Evolutionary conservation across 805 yeast genomes (phyloP).

Genomic region (Kazachstania martiniae): DNA sequence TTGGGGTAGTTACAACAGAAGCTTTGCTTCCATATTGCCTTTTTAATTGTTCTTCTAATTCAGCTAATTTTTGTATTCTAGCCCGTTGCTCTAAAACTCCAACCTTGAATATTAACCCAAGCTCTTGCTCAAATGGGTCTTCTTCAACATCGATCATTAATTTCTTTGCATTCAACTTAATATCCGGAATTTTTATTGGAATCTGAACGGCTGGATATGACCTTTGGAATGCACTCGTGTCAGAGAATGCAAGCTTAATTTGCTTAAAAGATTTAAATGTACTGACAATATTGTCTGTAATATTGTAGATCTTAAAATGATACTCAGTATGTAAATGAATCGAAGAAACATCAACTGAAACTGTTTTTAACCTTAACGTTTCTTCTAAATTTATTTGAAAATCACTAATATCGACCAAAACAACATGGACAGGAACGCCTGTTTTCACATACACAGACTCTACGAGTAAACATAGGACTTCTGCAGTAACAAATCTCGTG

Average conservation of each 20-base stretch:
- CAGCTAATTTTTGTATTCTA: constrained; percentile 32
- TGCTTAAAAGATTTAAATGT: constrained; percentile 39
- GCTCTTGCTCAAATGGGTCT: constrained; percentile 54
- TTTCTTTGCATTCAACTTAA: constrained; percentile 32
- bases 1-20: background rate
- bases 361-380: constrained; percentile 1
- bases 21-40: too few species aligned
- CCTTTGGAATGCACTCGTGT: constrained; percentile 20
- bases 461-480: constrained; percentile 11
- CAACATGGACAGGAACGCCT: constrained; percentile 12
- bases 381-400: constrained; percentile 5
- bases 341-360: constrained; percentile 9
- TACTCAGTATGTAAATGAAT: constrained; percentile 26
- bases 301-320: constrained; percentile 34
- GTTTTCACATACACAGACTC: constrained; percentile 22
- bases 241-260: constrained; percentile 33
- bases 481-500: constrained; percentile 3
- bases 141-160: constrained; percentile 44
- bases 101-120: constrained; percentile 45
- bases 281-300: constrained; percentile 40
- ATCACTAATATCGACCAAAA: constrained; percentile 12
- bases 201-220: constrained; percentile 20
- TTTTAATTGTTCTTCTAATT: constrained; percentile 16
- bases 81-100: constrained; percentile 48
- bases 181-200: constrained; percentile 30